These are phyloP conservation scores for Trametes elegans DNA, from an alignment of 768 basidiomycete genomes.

Conservation along the genomic window DNA sequence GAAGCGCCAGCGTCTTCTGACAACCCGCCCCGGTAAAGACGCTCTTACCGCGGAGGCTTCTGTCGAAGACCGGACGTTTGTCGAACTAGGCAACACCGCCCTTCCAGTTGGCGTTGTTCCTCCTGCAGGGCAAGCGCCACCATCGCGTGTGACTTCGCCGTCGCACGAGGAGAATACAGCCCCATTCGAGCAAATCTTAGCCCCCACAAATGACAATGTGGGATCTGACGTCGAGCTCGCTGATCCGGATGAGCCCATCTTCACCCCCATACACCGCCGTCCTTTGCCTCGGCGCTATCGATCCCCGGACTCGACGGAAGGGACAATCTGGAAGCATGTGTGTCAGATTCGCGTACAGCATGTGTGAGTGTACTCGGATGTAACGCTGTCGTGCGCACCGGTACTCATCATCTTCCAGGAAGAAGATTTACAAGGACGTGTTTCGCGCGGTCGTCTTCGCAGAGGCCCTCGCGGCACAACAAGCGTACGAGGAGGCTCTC, in stretches of 20 bases:
- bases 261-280: constrained; percentile 4
- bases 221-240: too few relatives aligned
- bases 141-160: too few relatives aligned
- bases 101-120: too few relatives aligned
- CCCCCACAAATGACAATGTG: neutral
- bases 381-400: neutral
- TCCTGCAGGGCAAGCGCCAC: too few relatives aligned
- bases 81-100: too few relatives aligned
- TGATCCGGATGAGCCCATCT: neutral
- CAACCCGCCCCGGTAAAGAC: too few relatives aligned
- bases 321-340: constrained; percentile 10
- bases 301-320: neutral
- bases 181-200: too few relatives aligned
- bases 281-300: neutral
- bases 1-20: constrained; percentile 6
- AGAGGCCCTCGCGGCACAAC: constrained; percentile 1
- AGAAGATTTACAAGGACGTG: constrained; percentile 7
- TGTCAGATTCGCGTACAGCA: constrained; percentile 20
- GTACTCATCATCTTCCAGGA: neutral
- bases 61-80: too few relatives aligned
- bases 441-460: constrained; percentile 11
- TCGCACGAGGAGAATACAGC: neutral
- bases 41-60: too few relatives aligned
- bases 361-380: constrained; percentile 6
- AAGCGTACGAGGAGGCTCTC: too few relatives aligned